Conservation (phyloP, 2,329 filamentous ascomycete species). For the Fusarium avenaceum region DNA sequence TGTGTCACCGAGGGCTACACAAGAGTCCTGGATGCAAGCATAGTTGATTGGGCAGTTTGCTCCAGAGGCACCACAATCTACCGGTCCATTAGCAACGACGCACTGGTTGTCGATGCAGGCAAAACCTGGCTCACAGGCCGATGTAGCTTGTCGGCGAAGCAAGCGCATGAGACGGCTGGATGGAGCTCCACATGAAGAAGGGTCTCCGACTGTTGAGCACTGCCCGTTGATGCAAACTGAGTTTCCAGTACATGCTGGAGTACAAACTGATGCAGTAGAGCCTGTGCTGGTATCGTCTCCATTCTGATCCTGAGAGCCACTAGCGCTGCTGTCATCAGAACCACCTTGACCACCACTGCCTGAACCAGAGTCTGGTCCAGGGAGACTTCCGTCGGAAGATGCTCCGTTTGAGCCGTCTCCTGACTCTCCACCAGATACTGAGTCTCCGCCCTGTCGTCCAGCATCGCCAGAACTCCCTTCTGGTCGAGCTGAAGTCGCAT, state of each 20-base stretch:
- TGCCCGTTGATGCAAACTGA: slow-evolving; percentile 18
- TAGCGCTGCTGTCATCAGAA: not conserved
- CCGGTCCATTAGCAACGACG: not conserved
- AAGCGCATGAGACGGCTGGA: slow-evolving; percentile 10
- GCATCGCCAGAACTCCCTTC: too few species aligned
- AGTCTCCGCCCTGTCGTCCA: too few species aligned
- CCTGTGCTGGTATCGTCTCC: not conserved
- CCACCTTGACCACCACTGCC: not conserved
- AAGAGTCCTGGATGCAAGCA: slow-evolving; percentile 31
- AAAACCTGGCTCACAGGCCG: slow-evolving; percentile 14
- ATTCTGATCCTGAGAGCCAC: not conserved
- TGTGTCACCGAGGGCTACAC: slow-evolving; percentile 25
- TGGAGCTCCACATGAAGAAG: slow-evolving; percentile 15
- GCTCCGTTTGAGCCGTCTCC: too few species aligned
- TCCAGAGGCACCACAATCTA: slow-evolving; percentile 19
- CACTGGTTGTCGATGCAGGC: slow-evolving; percentile 33
- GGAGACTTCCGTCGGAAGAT: not conserved
- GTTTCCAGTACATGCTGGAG: slow-evolving; percentile 9
- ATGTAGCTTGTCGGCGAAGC: slow-evolving; percentile 17
- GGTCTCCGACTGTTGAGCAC: slow-evolving; percentile 19
- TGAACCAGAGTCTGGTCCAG: not conserved
- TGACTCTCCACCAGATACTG: too few species aligned
- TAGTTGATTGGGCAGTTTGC: slow-evolving; percentile 24
- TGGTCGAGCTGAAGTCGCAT: too few species aligned
- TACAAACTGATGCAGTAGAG: slow-evolving; percentile 5